Evolutionary conservation across 2,329 filamentous ascomycete genomes (phyloP).

Genomic region (Byssoonygena ceratinophila): DNA sequence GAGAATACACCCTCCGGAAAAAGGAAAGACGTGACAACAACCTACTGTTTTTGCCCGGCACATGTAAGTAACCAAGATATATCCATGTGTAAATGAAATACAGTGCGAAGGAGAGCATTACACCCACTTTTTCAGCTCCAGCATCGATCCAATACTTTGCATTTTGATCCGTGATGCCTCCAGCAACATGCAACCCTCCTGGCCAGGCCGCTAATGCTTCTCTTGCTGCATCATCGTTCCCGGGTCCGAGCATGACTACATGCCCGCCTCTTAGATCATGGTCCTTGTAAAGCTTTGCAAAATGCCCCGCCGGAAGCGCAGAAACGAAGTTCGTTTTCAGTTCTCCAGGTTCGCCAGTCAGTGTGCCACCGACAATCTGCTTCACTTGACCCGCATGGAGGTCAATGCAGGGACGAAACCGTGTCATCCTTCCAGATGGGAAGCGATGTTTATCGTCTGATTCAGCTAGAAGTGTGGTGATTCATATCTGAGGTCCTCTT

Average conservation of each 20-base stretch:
- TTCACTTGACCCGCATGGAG: constrained; percentile 96
- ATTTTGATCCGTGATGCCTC: constrained; percentile 82
- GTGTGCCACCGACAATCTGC: constrained; percentile 92
- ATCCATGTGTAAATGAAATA: neutral
- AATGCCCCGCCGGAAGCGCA: constrained; percentile 67
- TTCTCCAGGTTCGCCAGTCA: constrained; percentile 54
- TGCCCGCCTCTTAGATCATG: constrained; percentile 68
- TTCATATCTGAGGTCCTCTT: neutral
- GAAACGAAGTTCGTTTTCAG: constrained; percentile 92
- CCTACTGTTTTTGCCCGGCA: constrained; percentile 45
- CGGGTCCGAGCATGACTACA: constrained; percentile 91
- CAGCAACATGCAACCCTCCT: constrained; percentile 72
- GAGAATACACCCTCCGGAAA: constrained; percentile 80
- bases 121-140: constrained; percentile 75
- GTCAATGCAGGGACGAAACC: constrained; percentile 93
- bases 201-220: constrained; percentile 73
- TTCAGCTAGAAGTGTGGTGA: neutral
- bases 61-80: constrained; percentile 6
- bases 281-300: constrained; percentile 68
- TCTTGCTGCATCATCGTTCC: constrained; percentile 68
- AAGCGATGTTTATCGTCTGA: neutral
- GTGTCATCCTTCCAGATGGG: constrained; percentile 55
- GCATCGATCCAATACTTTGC: constrained; percentile 74
- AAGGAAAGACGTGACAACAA: constrained; percentile 92
- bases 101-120: neutral